Base-by-base conservation (phyloP, 164 flowering plant genomes). In the Liriodendron chinense region DNA sequence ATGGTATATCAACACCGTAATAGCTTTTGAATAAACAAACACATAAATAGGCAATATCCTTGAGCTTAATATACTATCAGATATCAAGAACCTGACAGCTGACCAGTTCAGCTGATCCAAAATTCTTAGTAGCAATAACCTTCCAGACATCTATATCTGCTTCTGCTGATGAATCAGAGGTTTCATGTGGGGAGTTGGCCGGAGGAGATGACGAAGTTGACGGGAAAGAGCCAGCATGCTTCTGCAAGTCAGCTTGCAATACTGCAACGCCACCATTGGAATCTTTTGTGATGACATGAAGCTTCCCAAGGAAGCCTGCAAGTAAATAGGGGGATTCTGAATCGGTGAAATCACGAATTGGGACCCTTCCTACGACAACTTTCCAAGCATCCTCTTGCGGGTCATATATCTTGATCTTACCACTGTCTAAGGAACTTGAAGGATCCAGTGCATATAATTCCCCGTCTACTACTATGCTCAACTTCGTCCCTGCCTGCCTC, bases 361-460 rank as follows among this genome's bases (percentile, higher is more conserved):
- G 97, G 66, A 91, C 90, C 75, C 89, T 86, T 67, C 88, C 89
- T 26, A 84, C 80, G 25, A 91, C 87, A 71, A 91, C 89, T 82
- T 89, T 91, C 98, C 97, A 92, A 66, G 88, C 77, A 84, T 94
- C 97, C 57, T 87, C 92, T 75, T 82, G 75, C 9, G 85, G 83
- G 83, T 93, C 96, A 75, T 94, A 94, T 7, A 88, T 83, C 80
- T 90, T 91, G 72, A 94, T 91, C 81, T 85, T 90, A 47, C 89
- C 91, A 83, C 85, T 86, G 68, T 94, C 93, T 48, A 84, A 73
- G 49, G 94, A 86, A 77, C 89, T 91, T 9, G 97, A 91, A 50
- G 93, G 96, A 82, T 94, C 98, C 74, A 94, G 77, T 7, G 95
- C 94, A 86, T 92, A 94, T 71, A 94, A 72, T 25, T 93, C 94